These are phyloP conservation scores for Cucumis hystrix DNA, from an alignment of 306 rosid genomes.

Conservation along the genomic window DNA sequence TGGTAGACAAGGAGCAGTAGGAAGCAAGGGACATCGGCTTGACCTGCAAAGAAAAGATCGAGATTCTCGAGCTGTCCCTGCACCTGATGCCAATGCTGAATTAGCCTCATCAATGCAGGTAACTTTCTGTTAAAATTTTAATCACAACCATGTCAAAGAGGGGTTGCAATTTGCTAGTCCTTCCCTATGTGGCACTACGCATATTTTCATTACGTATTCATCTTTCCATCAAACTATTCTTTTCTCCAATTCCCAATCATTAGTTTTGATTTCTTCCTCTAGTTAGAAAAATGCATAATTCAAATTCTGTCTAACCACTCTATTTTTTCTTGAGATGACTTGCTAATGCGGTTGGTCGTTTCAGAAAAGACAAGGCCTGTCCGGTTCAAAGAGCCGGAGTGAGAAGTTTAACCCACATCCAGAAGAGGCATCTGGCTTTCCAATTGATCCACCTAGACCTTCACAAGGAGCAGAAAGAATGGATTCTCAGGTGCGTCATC, in stretches of 20 bases:
- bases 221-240: not conserved
- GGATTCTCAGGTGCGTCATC: conserved; percentile 46
- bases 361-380: conserved; percentile 83
- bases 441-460: conserved; percentile 98
- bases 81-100: conserved; percentile 99
- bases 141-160: not conserved
- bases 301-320: not conserved
- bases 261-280: not conserved
- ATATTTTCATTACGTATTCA: not conserved
- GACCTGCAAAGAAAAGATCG: conserved; percentile 70
- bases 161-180: not conserved
- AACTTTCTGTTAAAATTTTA: not conserved
- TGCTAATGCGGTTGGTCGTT: not conserved
- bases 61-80: conserved; percentile 88
- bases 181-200: not conserved
- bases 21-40: conserved; percentile 65
- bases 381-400: conserved; percentile 73
- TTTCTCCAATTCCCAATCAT: not conserved
- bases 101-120: conserved; percentile 91
- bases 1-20: conserved; percentile 80
- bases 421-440: conserved; percentile 96
- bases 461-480: conserved; percentile 53
- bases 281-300: not conserved
- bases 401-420: conserved; percentile 96
- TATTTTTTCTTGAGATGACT: not conserved